Conservation (phyloP, 2,329 filamentous ascomycete species). For the Colletotrichum tofieldiae region DNA sequence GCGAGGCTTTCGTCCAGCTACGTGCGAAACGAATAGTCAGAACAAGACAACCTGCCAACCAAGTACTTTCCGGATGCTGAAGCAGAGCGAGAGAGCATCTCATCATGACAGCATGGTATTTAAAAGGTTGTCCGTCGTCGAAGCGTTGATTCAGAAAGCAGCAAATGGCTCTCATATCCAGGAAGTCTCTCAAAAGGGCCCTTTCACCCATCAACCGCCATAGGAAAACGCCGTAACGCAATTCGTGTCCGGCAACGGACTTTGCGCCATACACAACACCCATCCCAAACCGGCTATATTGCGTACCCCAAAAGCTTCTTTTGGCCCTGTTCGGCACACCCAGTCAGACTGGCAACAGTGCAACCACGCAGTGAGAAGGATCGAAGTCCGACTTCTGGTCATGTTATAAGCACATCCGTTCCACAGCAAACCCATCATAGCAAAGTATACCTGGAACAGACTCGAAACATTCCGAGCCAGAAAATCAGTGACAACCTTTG, state of each 20-base stretch:
- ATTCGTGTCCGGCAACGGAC: not conserved
- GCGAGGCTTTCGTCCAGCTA: not conserved
- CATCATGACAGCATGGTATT: not conserved
- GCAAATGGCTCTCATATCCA: not conserved
- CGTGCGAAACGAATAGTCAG: not conserved
- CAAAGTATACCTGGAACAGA: not conserved
- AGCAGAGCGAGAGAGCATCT: not conserved
- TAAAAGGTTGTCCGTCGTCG: not conserved
- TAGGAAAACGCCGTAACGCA: not conserved
- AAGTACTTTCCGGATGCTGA: not conserved
- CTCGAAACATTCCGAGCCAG: not conserved
- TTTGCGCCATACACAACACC: not conserved
- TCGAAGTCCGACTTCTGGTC: not conserved
- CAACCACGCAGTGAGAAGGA: not conserved
- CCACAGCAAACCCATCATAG: not conserved
- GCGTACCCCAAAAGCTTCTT: not conserved
- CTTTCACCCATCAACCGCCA: not conserved
- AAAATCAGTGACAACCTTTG: not conserved
- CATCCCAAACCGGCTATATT: not conserved
- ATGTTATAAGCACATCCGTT: not conserved
- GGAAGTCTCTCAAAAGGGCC: not conserved
- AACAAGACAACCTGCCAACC: not conserved
- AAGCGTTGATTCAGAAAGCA: not conserved
- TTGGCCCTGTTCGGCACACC: not conserved
- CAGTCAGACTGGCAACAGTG: not conserved